phyloP scores from a whole-genome alignment of 1,284 basidiomycete species.

The Neolentinus lepideus region DNA sequence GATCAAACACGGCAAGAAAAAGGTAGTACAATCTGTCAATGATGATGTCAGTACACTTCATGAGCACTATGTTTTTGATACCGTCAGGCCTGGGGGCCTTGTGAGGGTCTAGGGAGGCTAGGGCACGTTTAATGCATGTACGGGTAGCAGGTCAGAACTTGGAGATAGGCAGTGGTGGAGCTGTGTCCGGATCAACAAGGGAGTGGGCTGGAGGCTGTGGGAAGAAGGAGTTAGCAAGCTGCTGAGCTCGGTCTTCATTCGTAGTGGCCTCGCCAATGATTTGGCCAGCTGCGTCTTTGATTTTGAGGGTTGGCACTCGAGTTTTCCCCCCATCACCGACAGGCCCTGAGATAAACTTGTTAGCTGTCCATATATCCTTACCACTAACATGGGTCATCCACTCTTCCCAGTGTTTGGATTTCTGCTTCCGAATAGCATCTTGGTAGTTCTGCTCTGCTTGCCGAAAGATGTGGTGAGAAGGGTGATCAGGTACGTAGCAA shows the following conservation, averaged over 20 bases:
- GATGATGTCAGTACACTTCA: conserved; percentile 17
- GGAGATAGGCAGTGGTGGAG: conserved; percentile 12
- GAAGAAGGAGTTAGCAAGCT: conserved; percentile 25
- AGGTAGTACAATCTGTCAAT: conserved; percentile 19
- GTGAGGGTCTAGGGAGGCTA: conserved; percentile 14
- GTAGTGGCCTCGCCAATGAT: conserved; percentile 1
- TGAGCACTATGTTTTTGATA: conserved; percentile 28
- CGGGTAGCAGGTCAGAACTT: conserved; percentile 13
- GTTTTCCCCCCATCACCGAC: conserved; percentile 22
- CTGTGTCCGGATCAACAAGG: conserved; percentile 2
- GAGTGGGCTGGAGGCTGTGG: conserved; percentile 12
- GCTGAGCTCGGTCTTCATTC: conserved; percentile 21
- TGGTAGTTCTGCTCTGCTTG: conserved; percentile 18
- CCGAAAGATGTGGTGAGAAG: conserved; percentile 16
- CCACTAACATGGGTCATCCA: conserved; percentile 23
- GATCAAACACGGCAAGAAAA: conserved; percentile 20
- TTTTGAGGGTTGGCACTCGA: conserved; percentile 22
- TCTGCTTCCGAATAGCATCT: conserved; percentile 20
- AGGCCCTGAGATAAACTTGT: conserved; percentile 19
- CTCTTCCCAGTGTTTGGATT: conserved; percentile 26
- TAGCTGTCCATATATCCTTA: conserved; percentile 24
- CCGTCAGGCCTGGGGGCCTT: conserved; percentile 30
- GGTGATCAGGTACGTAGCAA: conserved; percentile 12
- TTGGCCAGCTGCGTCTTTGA: conserved; percentile 1
- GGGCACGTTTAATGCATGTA: conserved; percentile 13